Conservation (phyloP, 495 filamentous ascomycete species). For the Neurospora pannonica region DNA sequence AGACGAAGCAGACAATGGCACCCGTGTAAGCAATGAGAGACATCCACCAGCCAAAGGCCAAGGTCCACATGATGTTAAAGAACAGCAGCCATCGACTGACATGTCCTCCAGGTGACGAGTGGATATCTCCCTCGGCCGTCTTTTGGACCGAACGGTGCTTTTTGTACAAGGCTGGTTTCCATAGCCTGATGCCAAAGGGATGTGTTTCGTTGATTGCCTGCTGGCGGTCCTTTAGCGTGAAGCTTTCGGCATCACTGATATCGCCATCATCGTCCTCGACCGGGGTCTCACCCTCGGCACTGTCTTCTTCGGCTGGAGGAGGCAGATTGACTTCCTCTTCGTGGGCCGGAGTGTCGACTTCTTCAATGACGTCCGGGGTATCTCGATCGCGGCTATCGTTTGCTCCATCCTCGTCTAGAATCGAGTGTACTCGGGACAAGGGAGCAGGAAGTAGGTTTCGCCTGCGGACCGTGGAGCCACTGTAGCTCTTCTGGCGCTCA, state of each 20-base stretch:
- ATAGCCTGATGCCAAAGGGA: slow-evolving; percentile 96
- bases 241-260: slow-evolving; percentile 72
- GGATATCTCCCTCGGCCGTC: slow-evolving; percentile 93
- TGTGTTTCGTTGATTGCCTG: slow-evolving; percentile 98
- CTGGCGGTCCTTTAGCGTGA: slow-evolving; percentile 84
- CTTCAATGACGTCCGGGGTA: slow-evolving; percentile 9
- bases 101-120: slow-evolving; percentile 83
- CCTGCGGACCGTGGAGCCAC: slow-evolving; percentile 60
- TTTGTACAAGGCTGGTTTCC: slow-evolving; percentile 98
- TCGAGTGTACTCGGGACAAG: slow-evolving; percentile 49
- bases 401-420: slow-evolving; percentile 35
- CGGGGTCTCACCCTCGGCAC: slow-evolving; percentile 24
- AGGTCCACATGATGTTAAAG: slow-evolving; percentile 83
- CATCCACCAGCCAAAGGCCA: slow-evolving; percentile 97
- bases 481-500: slow-evolving; percentile 33
- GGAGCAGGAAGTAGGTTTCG: slow-evolving; percentile 51
- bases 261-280: slow-evolving; percentile 51
- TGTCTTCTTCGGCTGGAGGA: slow-evolving; percentile 19
- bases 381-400: slow-evolving; percentile 30
- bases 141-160: slow-evolving; percentile 94
- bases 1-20: slow-evolving; percentile 66
- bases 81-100: slow-evolving; percentile 75
- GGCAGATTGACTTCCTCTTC: slow-evolving; percentile 7
- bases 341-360: slow-evolving; percentile 16
- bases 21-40: slow-evolving; percentile 63